Percentiles rank a stretch among this genome's conserved stretches.
Conservation (phyloP, 176 grass and related monocot species). For the Oryza rufipogon region DNA sequence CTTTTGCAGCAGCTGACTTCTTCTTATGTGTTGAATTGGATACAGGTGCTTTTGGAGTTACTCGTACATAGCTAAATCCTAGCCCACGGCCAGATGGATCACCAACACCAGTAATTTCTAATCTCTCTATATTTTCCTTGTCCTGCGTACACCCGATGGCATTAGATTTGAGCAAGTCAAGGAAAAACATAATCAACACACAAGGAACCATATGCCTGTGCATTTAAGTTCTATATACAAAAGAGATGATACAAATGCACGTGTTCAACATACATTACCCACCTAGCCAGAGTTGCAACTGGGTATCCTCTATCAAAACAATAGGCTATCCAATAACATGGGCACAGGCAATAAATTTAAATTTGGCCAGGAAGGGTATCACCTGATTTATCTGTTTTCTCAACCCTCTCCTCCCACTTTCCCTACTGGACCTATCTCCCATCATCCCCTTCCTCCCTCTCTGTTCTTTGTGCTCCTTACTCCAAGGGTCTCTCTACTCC, state of each 20-base stretch:
- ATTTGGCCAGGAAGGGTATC: too few species aligned
- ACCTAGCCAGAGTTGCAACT: neutral
- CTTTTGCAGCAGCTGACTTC: constrained; percentile 79
- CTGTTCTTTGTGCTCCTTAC: neutral
- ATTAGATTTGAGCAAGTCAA: neutral
- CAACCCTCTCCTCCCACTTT: neutral
- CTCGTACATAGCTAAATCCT: constrained; percentile 95
- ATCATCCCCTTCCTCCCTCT: neutral
- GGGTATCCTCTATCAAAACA: neutral
- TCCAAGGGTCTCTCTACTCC: neutral
- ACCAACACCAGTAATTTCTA: constrained; percentile 92
- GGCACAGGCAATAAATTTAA: neutral
- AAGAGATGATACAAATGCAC: constrained; percentile 3
- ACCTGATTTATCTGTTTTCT: neutral
- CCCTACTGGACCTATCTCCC: neutral
- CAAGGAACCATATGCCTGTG: neutral
- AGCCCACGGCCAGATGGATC: constrained; percentile 95
- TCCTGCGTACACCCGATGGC: constrained; percentile 55
- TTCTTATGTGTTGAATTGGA: constrained; percentile 76
- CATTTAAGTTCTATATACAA: neutral
- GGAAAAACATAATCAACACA: constrained; percentile 5
- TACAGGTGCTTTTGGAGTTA: constrained; percentile 77
- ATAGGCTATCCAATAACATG: neutral
- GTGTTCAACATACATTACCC: constrained; percentile 10
- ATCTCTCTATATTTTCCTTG: constrained; percentile 85